Percentiles rank a stretch among this genome's conserved stretches.
Evolutionary conservation across 2,329 filamentous ascomycete genomes (phyloP).

Genomic region (Phialophora chinensis): DNA sequence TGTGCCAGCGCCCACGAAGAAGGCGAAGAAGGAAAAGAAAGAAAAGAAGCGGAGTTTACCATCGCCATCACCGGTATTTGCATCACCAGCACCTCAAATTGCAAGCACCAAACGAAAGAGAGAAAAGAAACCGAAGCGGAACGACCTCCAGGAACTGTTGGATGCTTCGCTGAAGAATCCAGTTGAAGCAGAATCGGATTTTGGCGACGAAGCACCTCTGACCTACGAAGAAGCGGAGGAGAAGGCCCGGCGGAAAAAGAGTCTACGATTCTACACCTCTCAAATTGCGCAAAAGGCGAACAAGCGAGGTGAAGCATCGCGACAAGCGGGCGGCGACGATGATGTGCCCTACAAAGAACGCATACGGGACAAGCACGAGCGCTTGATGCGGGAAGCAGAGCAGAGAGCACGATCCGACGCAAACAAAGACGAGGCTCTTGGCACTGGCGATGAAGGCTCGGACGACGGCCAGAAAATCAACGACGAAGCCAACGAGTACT

Average conservation of each 20-base stretch:
- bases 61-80: background rate
- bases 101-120: conserved; percentile 58
- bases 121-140: conserved; percentile 64
- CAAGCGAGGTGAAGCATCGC: conserved; percentile 69
- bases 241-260: conserved; percentile 89
- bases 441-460: conserved; percentile 51
- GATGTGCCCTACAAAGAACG: conserved; percentile 83
- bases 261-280: conserved; percentile 94
- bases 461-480: conserved; percentile 55
- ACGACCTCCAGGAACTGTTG: conserved; percentile 52
- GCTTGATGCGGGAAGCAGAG: conserved; percentile 87
- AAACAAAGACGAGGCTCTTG: conserved; percentile 72
- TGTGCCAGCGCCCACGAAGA: conserved; percentile 44
- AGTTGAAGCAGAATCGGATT: conserved; percentile 76
- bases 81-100: conserved; percentile 3
- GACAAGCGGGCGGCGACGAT: conserved; percentile 65
- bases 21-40: conserved; percentile 53
- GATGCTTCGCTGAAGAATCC: conserved; percentile 42
- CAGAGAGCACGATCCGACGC: conserved; percentile 67
- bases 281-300: conserved; percentile 95
- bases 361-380: conserved; percentile 80
- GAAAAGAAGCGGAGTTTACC: conserved; percentile 49
- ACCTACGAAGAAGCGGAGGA: conserved; percentile 80
- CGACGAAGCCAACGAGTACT: conserved; percentile 66
- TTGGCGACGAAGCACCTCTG: conserved; percentile 85